phyloP scores from a whole-genome alignment of 1,139 yeast genomes.

The Yamadazyma dendronema region DNA sequence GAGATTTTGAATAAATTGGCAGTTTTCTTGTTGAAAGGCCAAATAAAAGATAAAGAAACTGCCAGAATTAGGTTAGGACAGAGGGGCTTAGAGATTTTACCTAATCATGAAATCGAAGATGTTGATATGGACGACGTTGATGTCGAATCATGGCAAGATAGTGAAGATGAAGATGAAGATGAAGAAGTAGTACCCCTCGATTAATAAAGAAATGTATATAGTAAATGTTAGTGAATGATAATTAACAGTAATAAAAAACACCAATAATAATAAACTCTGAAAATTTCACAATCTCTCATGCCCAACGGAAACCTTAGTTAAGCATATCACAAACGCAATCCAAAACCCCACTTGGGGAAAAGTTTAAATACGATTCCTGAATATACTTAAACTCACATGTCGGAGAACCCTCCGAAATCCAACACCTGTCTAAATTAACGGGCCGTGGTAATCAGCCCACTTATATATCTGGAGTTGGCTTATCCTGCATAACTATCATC shows the following conservation, averaged over 20 bases:
- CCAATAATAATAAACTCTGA: no score
- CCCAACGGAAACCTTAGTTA: no score
- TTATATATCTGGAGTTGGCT: no score
- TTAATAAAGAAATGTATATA: constrained; percentile 1
- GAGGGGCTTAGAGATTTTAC: constrained; percentile 70
- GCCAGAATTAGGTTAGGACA: constrained; percentile 64
- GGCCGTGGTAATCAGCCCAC: no score
- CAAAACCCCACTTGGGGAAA: no score
- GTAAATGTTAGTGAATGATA: not conserved
- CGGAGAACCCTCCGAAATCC: no score
- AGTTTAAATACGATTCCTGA: no score
- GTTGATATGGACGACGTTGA: constrained; percentile 55
- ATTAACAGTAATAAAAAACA: not conserved
- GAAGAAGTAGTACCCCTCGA: constrained; percentile 29
- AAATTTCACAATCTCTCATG: no score
- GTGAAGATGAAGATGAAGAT: constrained; percentile 54
- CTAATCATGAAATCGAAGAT: constrained; percentile 77
- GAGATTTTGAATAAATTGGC: constrained; percentile 88
- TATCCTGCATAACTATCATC: no score
- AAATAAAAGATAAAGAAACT: constrained; percentile 81
- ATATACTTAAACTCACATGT: no score
- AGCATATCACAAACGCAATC: no score
- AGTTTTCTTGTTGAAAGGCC: constrained; percentile 81
- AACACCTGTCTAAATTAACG: no score
- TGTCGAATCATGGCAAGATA: constrained; percentile 55